A percentile compares a stretch with the other conserved stretches of the same genome.
Evolutionary conservation across 371 early-diverging fungal species (phyloP).

Genomic region (Rhizopus stolonifer): DNA sequence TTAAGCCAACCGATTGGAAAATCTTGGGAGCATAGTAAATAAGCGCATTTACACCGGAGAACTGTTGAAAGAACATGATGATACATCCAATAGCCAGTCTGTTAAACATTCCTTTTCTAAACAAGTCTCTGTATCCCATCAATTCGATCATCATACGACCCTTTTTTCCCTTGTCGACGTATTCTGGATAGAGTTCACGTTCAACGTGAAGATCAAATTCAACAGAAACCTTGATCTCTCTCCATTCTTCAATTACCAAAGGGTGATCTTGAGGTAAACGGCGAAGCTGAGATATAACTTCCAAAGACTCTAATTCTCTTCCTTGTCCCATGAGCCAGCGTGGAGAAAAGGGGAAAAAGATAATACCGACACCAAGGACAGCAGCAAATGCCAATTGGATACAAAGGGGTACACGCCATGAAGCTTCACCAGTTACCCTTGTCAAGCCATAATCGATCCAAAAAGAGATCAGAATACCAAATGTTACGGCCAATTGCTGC

Average conservation of each 20-base stretch:
- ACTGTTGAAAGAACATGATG: conserved; percentile 74
- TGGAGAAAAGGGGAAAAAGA: conserved; percentile 87
- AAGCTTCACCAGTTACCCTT: conserved; percentile 48
- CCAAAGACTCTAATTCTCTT: conserved; percentile 68
- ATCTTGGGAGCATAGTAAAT: conserved; percentile 75
- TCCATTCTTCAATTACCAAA: conserved; percentile 68
- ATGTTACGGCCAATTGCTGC: conserved; percentile 87
- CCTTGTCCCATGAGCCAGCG: conserved; percentile 79
- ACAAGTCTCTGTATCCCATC: conserved; percentile 70
- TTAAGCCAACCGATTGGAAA: conserved; percentile 66
- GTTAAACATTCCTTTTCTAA: conserved; percentile 56
- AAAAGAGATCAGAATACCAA: conserved; percentile 72
- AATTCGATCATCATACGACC: conserved; percentile 37
- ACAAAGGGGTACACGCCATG: conserved; percentile 83
- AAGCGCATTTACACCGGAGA: conserved; percentile 73
- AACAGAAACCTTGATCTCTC: conserved; percentile 71
- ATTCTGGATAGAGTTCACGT: conserved; percentile 31
- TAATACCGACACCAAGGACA: conserved; percentile 67
- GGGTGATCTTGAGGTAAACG: conserved; percentile 53
- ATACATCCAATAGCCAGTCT: conserved; percentile 65
- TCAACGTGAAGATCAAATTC: conserved; percentile 65
- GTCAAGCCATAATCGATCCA: conserved; percentile 69
- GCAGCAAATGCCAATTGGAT: conserved; percentile 74
- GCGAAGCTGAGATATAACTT: conserved; percentile 72
- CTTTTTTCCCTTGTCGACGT: conserved; percentile 19